Conservation (phyloP, 1,284 basidiomycete species). For the Anthracocystis panici-leucophaei region DNA sequence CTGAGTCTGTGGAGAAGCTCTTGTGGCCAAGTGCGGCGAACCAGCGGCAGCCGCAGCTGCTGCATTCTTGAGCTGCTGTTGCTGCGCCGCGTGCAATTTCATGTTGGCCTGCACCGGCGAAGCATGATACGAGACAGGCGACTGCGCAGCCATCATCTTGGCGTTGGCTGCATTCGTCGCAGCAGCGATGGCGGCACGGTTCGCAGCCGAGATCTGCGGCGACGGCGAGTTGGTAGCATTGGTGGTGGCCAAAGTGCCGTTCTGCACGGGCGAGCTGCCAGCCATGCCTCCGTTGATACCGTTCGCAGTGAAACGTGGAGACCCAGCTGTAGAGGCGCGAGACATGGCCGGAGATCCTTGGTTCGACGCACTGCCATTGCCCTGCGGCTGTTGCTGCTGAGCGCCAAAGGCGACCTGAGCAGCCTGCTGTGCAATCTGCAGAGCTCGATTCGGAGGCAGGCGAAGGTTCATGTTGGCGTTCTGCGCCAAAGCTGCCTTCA, state of each 20-base stretch:
- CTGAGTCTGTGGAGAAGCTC: slow-evolving; percentile 47
- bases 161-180: slow-evolving; percentile 43
- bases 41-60: slow-evolving; percentile 46
- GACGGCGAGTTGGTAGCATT: slow-evolving; percentile 51
- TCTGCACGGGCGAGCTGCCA: slow-evolving; percentile 43
- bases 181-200: slow-evolving; percentile 45
- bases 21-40: slow-evolving; percentile 34
- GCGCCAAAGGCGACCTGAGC: slow-evolving; percentile 48
- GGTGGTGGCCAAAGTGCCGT: slow-evolving; percentile 33
- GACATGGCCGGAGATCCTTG: slow-evolving; percentile 52
- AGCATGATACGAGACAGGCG: slow-evolving; percentile 41
- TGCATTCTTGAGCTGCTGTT: slow-evolving; percentile 47
- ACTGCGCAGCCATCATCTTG: slow-evolving; percentile 45
- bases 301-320: slow-evolving; percentile 45
- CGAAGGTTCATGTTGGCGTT: slow-evolving; percentile 54
- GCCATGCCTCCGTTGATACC: slow-evolving; percentile 36
- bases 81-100: slow-evolving; percentile 40
- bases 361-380: slow-evolving; percentile 35
- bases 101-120: slow-evolving; percentile 46
- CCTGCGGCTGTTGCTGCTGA: slow-evolving; percentile 30
- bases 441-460: slow-evolving; percentile 54
- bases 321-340: slow-evolving; percentile 49
- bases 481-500: slow-evolving; percentile 57
- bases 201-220: slow-evolving; percentile 51
- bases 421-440: slow-evolving; percentile 57